Base-by-base conservation (phyloP, 108 stramenopile genomes). In the Nitzschia sp. region DNA sequence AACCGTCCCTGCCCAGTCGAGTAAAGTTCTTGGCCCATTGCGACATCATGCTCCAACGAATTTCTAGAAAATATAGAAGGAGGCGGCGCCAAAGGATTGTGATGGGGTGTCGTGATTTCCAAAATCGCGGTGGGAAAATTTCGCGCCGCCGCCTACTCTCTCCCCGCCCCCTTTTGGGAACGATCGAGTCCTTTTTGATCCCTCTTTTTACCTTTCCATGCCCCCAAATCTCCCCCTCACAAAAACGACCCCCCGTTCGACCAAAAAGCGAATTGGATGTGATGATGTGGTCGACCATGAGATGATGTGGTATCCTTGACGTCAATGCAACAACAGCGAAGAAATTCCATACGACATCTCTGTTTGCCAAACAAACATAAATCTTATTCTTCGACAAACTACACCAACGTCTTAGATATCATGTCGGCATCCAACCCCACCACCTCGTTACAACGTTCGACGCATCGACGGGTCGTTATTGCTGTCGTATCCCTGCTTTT, bases 1-100 rank as follows among this genome's bases (percentile, higher is more conserved):
- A 58, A 28, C 75, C 47, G 64, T 76, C 75, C 9, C 56, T 51
- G 21, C 75, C 33, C 11, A 42, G n/a, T 47, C 62, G 54, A 32
- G 58, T 32, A 5, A 70, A 18, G 3, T 38, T 28, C 42, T 65
- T 26, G 2, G 34, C 51, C 75, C 61, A 70, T 46, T 46, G 60
- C 6, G 68, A 64, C 54, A 65, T 62, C 21, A 42, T 42, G 13
- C 6, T 42, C 6, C 38, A 9, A 13, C 38, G 38, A 13, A 42
- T 42, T n/a, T n/a, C n/a, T n/a, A n/a, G n/a, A n/a, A n/a, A n/a
- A n/a, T n/a, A n/a, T n/a, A n/a, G n/a, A n/a, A n/a, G n/a, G n/a
- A n/a, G n/a, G n/a, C n/a, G n/a, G n/a, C n/a, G n/a, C n/a, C n/a
- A n/a, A n/a, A n/a, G n/a, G n/a, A n/a, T n/a, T n/a, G n/a, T n/a